phyloP scores from a whole-genome alignment of 331 rosid species.

The Stylosanthes scabra region DNA sequence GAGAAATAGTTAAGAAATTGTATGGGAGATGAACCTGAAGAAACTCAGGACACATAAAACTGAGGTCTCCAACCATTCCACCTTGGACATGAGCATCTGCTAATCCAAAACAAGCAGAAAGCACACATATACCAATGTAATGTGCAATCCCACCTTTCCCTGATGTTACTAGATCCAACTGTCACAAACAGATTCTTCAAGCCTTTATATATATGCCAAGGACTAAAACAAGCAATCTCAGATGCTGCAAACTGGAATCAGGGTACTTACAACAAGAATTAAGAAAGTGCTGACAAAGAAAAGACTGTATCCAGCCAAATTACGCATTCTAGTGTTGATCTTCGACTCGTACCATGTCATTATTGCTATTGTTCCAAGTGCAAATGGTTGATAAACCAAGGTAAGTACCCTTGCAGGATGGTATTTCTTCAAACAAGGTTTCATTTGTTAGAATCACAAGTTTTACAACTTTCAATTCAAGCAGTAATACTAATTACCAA shows the following conservation, averaged over 20 bases:
- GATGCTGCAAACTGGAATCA: background rate
- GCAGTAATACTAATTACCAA: too few species aligned
- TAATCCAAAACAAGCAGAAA: conserved; percentile 66
- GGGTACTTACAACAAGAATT: conserved; percentile 66
- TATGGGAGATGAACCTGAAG: conserved; percentile 60
- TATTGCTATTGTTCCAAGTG: conserved; percentile 52
- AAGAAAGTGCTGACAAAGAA: conserved; percentile 52
- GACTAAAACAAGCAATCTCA: background rate
- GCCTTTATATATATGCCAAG: background rate
- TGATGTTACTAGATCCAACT: conserved; percentile 75
- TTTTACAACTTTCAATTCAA: background rate
- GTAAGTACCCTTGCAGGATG: conserved; percentile 90
- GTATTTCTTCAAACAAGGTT: conserved; percentile 49
- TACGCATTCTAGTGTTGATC: conserved; percentile 64
- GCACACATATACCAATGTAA: conserved; percentile 56
- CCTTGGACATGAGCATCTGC: conserved; percentile 82
- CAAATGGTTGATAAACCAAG: conserved; percentile 76
- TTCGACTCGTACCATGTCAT: conserved; percentile 67
- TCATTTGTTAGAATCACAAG: conserved; percentile 15
- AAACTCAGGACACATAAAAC: conserved; percentile 76
- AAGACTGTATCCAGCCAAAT: conserved; percentile 60
- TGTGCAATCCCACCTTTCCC: conserved; percentile 74
- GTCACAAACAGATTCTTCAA: conserved; percentile 28
- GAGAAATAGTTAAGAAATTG: background rate
- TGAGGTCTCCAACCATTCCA: conserved; percentile 82